Evolutionary conservation across 2,329 filamentous ascomycete species (phyloP).

Genomic region (Clonostachys solani): DNA sequence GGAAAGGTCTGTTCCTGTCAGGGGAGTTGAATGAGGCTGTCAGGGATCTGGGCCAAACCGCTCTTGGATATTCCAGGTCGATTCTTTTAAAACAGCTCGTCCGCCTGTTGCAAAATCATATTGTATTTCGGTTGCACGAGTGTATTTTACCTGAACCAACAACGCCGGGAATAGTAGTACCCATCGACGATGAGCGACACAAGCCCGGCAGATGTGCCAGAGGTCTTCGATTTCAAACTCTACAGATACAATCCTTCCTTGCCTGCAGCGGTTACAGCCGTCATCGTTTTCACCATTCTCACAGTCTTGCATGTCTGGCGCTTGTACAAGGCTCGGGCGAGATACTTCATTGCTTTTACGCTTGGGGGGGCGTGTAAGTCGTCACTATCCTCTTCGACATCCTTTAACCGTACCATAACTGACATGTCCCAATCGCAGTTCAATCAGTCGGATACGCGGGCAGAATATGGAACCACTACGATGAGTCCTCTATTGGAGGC

Average conservation of each 20-base stretch:
- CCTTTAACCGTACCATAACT: neutral
- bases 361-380: slow-evolving; percentile 42
- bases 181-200: too few species aligned
- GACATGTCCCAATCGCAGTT: slow-evolving; percentile 19
- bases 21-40: too few species aligned
- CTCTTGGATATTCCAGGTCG: too few species aligned
- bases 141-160: too few species aligned
- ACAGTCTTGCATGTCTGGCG: slow-evolving; percentile 37
- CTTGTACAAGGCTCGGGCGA: slow-evolving; percentile 36
- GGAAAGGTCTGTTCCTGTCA: too few species aligned
- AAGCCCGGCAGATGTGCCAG: neutral
- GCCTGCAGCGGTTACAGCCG: slow-evolving; percentile 38
- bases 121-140: too few species aligned
- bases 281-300: slow-evolving; percentile 34
- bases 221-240: slow-evolving; percentile 3
- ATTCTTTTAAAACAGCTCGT: too few species aligned
- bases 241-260: slow-evolving; percentile 6
- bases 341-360: slow-evolving; percentile 45
- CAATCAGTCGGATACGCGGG: slow-evolving; percentile 35
- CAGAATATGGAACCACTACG: slow-evolving; percentile 10
- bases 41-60: too few species aligned
- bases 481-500: slow-evolving; percentile 1
- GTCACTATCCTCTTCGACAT: neutral
- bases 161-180: too few species aligned
- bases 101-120: too few species aligned